A percentile compares a stretch with the other conserved stretches of the same genome.
phyloP scores from a whole-genome alignment of 2,329 filamentous ascomycete species.

The Beauveria sp. region DNA sequence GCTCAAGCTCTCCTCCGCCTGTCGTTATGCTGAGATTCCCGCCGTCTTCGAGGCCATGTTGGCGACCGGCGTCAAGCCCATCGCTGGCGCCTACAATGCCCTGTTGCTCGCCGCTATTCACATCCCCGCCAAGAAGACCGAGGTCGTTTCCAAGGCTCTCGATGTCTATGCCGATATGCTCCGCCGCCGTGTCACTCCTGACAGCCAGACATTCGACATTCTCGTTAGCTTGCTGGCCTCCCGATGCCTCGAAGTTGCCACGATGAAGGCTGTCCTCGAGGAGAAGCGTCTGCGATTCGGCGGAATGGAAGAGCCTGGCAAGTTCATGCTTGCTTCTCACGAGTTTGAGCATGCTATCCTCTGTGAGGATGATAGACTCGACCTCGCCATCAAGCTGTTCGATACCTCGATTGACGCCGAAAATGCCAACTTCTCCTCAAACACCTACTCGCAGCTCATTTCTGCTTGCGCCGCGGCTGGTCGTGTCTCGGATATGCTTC shows the following conservation, averaged over 20 bases:
- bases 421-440: conserved; percentile 62
- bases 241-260: conserved; percentile 70
- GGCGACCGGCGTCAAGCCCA: conserved; percentile 71
- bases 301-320: conserved; percentile 73
- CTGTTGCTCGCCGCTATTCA: conserved; percentile 78
- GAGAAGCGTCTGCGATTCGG: conserved; percentile 79
- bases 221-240: conserved; percentile 75
- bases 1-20: conserved; percentile 60
- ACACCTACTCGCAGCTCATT: conserved; percentile 80
- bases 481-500: conserved; percentile 79
- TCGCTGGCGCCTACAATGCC: conserved; percentile 83
- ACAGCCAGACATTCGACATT: conserved; percentile 80
- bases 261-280: conserved; percentile 65
- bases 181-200: conserved; percentile 70
- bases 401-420: conserved; percentile 61
- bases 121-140: conserved; percentile 68
- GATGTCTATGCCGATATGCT: conserved; percentile 98
- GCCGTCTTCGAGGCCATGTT: conserved; percentile 87
- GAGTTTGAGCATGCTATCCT: conserved; percentile 83
- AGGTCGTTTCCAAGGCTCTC: conserved; percentile 82
- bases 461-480: conserved; percentile 78
- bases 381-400: conserved; percentile 80
- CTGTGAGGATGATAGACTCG: conserved; percentile 77
- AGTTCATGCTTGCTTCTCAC: conserved; percentile 82
- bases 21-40: conserved; percentile 80